phyloP scores from a whole-genome alignment of 495 filamentous ascomycete species.

The Podospora pseudocomata region DNA sequence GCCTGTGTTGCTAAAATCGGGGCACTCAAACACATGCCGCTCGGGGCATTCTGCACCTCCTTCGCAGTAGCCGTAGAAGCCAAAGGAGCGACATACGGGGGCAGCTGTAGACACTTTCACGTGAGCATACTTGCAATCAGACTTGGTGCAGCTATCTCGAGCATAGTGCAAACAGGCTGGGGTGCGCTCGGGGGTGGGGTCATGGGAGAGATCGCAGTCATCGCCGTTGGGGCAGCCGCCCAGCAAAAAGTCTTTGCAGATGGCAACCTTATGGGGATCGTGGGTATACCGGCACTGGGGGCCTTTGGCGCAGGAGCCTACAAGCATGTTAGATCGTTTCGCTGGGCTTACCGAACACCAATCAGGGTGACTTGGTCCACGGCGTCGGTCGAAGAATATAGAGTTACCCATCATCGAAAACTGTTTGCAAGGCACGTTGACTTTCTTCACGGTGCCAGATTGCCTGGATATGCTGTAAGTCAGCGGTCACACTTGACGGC shows the following conservation, averaged over 20 bases:
- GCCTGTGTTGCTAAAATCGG: slow-evolving; percentile 89
- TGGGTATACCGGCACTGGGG: slow-evolving; percentile 77
- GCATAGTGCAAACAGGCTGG: slow-evolving; percentile 88
- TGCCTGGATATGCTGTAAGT: slow-evolving; percentile 28
- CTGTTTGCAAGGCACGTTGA: slow-evolving; percentile 76
- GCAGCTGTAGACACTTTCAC: slow-evolving; percentile 76
- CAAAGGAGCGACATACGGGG: slow-evolving; percentile 80
- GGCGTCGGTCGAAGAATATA: slow-evolving; percentile 40
- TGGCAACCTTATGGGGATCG: slow-evolving; percentile 82
- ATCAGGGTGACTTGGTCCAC: slow-evolving; percentile 21
- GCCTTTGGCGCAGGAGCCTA: slow-evolving; percentile 81
- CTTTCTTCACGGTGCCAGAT: slow-evolving; percentile 58
- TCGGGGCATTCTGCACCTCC: slow-evolving; percentile 75
- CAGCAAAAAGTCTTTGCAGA: slow-evolving; percentile 82
- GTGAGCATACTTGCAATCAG: slow-evolving; percentile 86
- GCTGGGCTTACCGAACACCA: slow-evolving; percentile 27
- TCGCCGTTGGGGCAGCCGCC: slow-evolving; percentile 75
- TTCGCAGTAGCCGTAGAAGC: slow-evolving; percentile 83
- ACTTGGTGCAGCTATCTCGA: slow-evolving; percentile 85
- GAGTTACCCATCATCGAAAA: slow-evolving; percentile 87
- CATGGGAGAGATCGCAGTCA: slow-evolving; percentile 91
- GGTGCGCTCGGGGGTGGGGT: slow-evolving; percentile 76
- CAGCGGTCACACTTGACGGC: slow-evolving; percentile 19
- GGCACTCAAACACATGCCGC: slow-evolving; percentile 85
- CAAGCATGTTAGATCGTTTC: slow-evolving; percentile 34